Base-by-base conservation (phyloP, 345 rosid species). In the Cardamine occulta region DNA sequence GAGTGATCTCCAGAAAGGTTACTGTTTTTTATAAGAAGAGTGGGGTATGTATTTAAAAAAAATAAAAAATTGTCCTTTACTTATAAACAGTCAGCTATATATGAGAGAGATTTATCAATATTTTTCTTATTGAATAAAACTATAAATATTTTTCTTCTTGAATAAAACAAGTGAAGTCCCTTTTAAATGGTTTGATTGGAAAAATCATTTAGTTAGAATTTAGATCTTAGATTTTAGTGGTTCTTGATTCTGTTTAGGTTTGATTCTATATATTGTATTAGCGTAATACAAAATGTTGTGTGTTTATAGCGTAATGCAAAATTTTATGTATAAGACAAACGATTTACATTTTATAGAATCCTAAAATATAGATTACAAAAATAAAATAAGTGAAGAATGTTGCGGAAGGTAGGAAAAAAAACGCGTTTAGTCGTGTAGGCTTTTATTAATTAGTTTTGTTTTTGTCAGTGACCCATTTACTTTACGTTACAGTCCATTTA, bases 21-120 rank as follows among this genome's bases (percentile, higher is more conserved):
- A 55, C 63, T 18, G 66, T 77, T 71, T 77, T 76, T 77, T 77
- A 64, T 77, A 77, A 49, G 19, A 64, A 49, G 45, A 63, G 72
- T 63, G 53, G 72, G 76, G 59, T 74, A 35, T 40, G 17, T 53
- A 53, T 14, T 10, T 21, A 21, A 26, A 5, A 18, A 28, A 21
- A 13, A 13, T n/a, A 0, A 44, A 32, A 11, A 6, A 29, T 48
- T 66, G 59, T 47, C 37, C 66, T 59, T 59, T 35, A 37, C 62
- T 7, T 65, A 26, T 37, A 40, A 8, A 59, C 61, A 64, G 80
- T 77, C 80, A 70, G 70, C 76, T 71, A 18, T 7, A n/a, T 45
- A 2, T 70, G 62, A 63, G 17, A 71, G 34, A 49, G 39, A 37
- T 47, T 29, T 18, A 37, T 39, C 39, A 31, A 57, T 7, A 45